Evolutionary conservation across 2,329 filamentous ascomycete genomes (phyloP).

Genomic region (Nectriaceae sp.): DNA sequence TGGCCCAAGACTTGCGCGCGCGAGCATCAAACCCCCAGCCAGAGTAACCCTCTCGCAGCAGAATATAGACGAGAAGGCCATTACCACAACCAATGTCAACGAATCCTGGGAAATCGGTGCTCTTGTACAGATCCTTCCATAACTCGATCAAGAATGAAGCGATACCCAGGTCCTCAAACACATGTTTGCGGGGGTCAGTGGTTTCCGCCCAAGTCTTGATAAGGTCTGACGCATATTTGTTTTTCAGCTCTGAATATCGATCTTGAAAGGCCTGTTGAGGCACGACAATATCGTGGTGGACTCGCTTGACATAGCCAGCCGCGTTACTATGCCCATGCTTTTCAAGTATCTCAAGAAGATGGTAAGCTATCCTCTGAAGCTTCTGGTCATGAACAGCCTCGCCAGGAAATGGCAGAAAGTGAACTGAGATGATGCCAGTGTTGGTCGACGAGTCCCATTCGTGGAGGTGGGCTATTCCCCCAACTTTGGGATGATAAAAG

Average conservation of each 20-base stretch:
- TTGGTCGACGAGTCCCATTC: conserved; percentile 52
- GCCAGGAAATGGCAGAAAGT: conserved; percentile 56
- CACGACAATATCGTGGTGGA: conserved; percentile 80
- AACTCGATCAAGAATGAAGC: conserved; percentile 91
- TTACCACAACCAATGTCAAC: conserved; percentile 97
- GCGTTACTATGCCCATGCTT: conserved; percentile 71
- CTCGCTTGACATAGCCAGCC: conserved; percentile 75
- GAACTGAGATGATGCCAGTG: conserved; percentile 57
- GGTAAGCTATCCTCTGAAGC: conserved; percentile 67
- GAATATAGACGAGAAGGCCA: conserved; percentile 82
- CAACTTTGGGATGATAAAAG: conserved; percentile 84
- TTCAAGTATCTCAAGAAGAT: conserved; percentile 67
- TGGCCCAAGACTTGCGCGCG: conserved; percentile 79
- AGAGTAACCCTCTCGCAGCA: conserved; percentile 75
- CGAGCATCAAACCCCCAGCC: conserved; percentile 94
- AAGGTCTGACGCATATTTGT: conserved; percentile 71
- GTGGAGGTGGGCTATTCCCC: conserved; percentile 75
- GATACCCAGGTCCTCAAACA: conserved; percentile 92
- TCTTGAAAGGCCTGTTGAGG: conserved; percentile 78
- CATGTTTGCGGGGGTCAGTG: conserved; percentile 87
- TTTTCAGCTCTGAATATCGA: conserved; percentile 79
- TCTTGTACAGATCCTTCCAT: conserved; percentile 80
- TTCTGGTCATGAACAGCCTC: conserved; percentile 40
- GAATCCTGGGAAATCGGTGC: conserved; percentile 73
- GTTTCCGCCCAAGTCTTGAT: conserved; percentile 80